A percentile compares a stretch with the other conserved stretches of the same genome.
These are phyloP conservation scores for Capronia americana DNA, from an alignment of 2,329 filamentous ascomycete genomes.

Conservation along the genomic window DNA sequence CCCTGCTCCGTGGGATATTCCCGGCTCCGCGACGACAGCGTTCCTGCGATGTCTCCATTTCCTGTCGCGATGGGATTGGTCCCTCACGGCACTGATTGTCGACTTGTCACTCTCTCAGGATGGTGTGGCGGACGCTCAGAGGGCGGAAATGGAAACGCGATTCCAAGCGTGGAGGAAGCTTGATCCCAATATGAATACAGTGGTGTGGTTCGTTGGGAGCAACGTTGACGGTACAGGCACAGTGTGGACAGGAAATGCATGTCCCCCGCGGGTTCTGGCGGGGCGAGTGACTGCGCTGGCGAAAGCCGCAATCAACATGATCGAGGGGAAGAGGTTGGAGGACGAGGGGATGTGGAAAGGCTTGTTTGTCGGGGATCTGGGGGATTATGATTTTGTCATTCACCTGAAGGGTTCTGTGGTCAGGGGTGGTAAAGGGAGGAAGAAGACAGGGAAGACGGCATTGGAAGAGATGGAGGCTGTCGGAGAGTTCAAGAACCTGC, in stretches of 20 bases:
- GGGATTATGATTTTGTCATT: slow-evolving; percentile 87
- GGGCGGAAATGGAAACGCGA: slow-evolving; percentile 55
- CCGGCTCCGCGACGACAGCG: slow-evolving; percentile 77
- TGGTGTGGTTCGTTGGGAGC: slow-evolving; percentile 80
- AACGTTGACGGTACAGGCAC: slow-evolving; percentile 78
- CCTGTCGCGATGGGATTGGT: slow-evolving; percentile 91
- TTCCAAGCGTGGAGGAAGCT: slow-evolving; percentile 86
- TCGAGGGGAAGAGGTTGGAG: slow-evolving; percentile 61
- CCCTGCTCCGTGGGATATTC: slow-evolving; percentile 78
- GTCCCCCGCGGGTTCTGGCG: slow-evolving; percentile 81
- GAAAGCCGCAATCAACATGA: slow-evolving; percentile 71
- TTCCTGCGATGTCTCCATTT: slow-evolving; percentile 82
- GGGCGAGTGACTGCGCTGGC: slow-evolving; percentile 82
- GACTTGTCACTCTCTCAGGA: slow-evolving; percentile 68
- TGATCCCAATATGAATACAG: slow-evolving; percentile 85
- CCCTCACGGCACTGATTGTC: slow-evolving; percentile 78
- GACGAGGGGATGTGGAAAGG: slow-evolving; percentile 55
- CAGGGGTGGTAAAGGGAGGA: slow-evolving; percentile 2
- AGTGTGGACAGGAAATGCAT: slow-evolving; percentile 74
- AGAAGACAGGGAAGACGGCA: background rate
- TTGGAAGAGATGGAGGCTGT: slow-evolving; percentile 15
- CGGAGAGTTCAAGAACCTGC: slow-evolving; percentile 78
- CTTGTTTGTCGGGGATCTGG: slow-evolving; percentile 75
- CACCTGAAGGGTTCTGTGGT: slow-evolving; percentile 63
- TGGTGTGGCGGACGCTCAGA: slow-evolving; percentile 61